These are phyloP conservation scores for Mycena haematopus DNA, from an alignment of 768 basidiomycete genomes.

Conservation along the genomic window DNA sequence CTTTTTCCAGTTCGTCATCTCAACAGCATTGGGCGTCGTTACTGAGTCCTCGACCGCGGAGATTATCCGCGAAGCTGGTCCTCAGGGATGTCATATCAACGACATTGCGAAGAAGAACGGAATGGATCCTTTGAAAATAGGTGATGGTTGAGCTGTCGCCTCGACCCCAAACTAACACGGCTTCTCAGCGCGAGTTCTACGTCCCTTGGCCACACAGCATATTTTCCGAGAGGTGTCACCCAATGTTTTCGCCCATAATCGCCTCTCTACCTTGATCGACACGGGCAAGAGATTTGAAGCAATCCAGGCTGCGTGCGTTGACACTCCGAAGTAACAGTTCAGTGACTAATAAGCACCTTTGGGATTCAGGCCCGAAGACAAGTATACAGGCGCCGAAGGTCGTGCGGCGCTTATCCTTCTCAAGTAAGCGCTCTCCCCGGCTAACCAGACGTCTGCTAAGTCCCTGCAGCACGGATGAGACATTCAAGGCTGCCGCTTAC, in stretches of 20 bases:
- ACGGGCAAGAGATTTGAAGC: slow-evolving; percentile 22
- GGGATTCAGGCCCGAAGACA: slow-evolving; percentile 12
- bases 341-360: neutral
- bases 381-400: slow-evolving; percentile 24
- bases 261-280: slow-evolving; percentile 28
- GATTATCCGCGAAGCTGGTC: slow-evolving; percentile 38
- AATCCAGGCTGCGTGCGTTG: slow-evolving; percentile 10
- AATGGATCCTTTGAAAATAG: slow-evolving; percentile 36
- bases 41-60: slow-evolving; percentile 36
- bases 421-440: neutral
- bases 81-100: slow-evolving; percentile 39
- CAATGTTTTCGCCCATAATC: slow-evolving; percentile 37
- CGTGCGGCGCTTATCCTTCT: slow-evolving; percentile 30
- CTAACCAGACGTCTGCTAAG: neutral
- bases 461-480: slow-evolving; percentile 28
- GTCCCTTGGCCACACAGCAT: slow-evolving; percentile 37
- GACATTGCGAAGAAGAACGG: slow-evolving; percentile 36
- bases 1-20: slow-evolving; percentile 26
- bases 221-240: slow-evolving; percentile 39
- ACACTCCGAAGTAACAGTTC: neutral
- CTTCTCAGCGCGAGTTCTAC: slow-evolving; percentile 34
- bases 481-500: slow-evolving; percentile 29
- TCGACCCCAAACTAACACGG: neutral
- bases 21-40: slow-evolving; percentile 33
- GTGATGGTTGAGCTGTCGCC: slow-evolving; percentile 16